Conservation (phyloP, 352 stramenopile species). For the Phytophthora fragariae region DNA sequence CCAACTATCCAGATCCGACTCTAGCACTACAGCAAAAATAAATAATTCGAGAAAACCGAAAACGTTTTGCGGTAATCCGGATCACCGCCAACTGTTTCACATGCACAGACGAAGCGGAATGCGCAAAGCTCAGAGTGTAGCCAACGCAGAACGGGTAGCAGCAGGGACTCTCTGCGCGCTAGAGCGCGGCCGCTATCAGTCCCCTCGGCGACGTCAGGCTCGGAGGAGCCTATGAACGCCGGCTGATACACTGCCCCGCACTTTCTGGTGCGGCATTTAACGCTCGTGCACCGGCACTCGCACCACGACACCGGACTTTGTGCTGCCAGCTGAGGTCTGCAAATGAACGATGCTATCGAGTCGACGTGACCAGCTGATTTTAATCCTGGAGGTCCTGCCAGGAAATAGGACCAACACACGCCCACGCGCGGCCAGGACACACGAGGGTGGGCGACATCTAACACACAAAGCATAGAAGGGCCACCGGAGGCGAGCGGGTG, state of each 20-base stretch:
- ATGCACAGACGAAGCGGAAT: slow-evolving; percentile 2
- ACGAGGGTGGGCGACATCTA: too few species aligned
- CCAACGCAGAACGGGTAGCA: slow-evolving; percentile 22
- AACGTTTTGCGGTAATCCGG: too few species aligned
- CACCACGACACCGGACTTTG: slow-evolving; percentile 14
- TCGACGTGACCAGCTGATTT: slow-evolving; percentile 1
- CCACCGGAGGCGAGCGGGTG: too few species aligned
- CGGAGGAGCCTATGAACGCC: slow-evolving; percentile 12
- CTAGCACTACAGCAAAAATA: too few species aligned
- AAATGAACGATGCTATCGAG: slow-evolving; percentile 1
- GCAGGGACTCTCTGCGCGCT: slow-evolving; percentile 7
- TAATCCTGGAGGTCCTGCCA: not conserved
- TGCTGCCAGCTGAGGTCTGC: not conserved
- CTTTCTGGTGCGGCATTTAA: slow-evolving; percentile 26
- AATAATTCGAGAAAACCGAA: too few species aligned
- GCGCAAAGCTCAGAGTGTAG: slow-evolving; percentile 11
- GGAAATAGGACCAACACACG: too few species aligned
- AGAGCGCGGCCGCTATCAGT: slow-evolving; percentile 19
- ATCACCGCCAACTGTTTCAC: too few species aligned
- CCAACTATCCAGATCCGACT: too few species aligned
- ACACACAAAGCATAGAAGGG: too few species aligned
- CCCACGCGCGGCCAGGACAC: too few species aligned
- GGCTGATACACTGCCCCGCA: slow-evolving; percentile 8
- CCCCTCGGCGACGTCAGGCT: slow-evolving; percentile 13
- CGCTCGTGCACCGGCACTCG: slow-evolving; percentile 19